Percentiles rank a stretch among this genome's conserved stretches.
Conservation (phyloP, 1,139 yeast species). For the Taphrina betulina region DNA sequence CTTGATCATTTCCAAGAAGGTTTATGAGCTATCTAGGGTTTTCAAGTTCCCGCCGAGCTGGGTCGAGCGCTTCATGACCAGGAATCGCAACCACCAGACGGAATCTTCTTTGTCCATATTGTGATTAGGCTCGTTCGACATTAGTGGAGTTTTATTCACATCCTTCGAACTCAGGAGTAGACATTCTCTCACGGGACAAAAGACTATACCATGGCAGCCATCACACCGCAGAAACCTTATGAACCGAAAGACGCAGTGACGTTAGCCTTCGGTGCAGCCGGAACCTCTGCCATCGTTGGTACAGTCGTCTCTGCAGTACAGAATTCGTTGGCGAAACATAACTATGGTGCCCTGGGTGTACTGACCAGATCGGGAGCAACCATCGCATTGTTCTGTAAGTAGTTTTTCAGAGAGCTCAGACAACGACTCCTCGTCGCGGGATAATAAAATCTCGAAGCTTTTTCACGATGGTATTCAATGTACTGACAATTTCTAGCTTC, state of each 20-base stretch:
- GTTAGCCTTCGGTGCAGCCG: slow-evolving; percentile 48
- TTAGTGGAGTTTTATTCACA: no score
- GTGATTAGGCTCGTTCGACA: no score
- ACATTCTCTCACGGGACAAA: no score
- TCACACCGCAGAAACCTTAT: slow-evolving; percentile 29
- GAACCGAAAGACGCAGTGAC: slow-evolving; percentile 47
- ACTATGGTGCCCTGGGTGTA: slow-evolving; percentile 40
- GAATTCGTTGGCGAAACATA: slow-evolving; percentile 44
- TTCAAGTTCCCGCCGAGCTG: no score
- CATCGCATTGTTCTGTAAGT: slow-evolving; percentile 36
- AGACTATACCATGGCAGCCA: slow-evolving; percentile 14
- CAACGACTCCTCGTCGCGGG: neutral
- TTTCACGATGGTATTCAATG: slow-evolving; percentile 15
- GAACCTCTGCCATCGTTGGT: slow-evolving; percentile 48
- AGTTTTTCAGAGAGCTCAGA: neutral
- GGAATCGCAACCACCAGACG: no score
- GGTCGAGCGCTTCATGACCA: no score
- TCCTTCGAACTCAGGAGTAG: no score
- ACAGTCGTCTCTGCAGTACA: slow-evolving; percentile 47
- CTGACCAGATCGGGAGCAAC: slow-evolving; percentile 42
- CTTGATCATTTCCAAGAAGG: no score
- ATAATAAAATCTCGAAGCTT: neutral
- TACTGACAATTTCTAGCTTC: slow-evolving; percentile 39
- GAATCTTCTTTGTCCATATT: no score
- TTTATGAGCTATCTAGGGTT: no score